A percentile compares a stretch with the other conserved stretches of the same genome.
phyloP scores from a whole-genome alignment of 305 asterid genomes.

The Fraxinus platypoda region DNA sequence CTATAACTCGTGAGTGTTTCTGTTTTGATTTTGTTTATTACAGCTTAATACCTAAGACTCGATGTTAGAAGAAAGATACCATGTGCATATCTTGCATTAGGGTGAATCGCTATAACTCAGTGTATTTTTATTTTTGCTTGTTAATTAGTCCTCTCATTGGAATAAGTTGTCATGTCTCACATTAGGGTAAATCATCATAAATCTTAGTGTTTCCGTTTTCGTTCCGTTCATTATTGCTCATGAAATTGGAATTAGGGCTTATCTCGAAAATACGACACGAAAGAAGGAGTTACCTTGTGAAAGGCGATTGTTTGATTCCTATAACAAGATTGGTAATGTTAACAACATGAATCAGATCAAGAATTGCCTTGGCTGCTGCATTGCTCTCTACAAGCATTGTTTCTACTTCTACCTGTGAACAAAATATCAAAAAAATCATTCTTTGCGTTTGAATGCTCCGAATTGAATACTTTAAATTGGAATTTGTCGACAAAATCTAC shows the following conservation, averaged over 20 bases:
- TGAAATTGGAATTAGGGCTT: no score
- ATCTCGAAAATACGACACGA: background rate
- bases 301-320: slow-evolving; percentile 56
- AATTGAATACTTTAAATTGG: background rate
- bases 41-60: no score
- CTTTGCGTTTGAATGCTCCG: background rate
- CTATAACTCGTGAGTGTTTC: no score
- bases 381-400: slow-evolving; percentile 82
- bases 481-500: background rate
- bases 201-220: no score
- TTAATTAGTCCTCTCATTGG: no score
- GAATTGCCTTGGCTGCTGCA: slow-evolving; percentile 60
- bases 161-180: no score
- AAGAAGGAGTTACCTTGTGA: slow-evolving; percentile 38
- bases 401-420: slow-evolving; percentile 58
- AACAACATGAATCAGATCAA: slow-evolving; percentile 60
- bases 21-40: no score
- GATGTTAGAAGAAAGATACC: background rate
- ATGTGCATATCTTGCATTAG: background rate
- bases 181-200: no score
- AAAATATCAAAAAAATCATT: background rate
- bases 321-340: slow-evolving; percentile 59
- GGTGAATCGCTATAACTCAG: no score
- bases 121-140: no score
- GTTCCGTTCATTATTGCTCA: no score